phyloP scores from a whole-genome alignment of 192 early-diverging fungal species.

The Phlyctochytrium arcticum region DNA sequence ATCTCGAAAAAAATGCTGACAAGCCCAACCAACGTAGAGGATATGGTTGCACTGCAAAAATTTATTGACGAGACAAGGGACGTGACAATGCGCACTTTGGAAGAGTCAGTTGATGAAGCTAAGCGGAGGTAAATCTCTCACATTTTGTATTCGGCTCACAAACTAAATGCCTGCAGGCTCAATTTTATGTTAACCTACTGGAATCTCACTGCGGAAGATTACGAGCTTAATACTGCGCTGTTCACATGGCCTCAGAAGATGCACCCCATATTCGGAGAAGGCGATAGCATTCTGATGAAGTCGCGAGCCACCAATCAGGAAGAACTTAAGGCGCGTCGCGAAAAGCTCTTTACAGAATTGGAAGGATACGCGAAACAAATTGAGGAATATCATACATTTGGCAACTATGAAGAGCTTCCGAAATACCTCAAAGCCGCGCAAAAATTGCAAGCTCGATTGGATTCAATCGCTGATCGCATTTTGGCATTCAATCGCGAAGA shows the following conservation, averaged over 20 bases:
- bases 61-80: slow-evolving; percentile 43
- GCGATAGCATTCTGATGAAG: slow-evolving; percentile 40
- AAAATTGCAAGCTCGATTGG: slow-evolving; percentile 51
- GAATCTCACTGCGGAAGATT: slow-evolving; percentile 54
- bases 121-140: slow-evolving; percentile 46
- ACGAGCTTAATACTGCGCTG: slow-evolving; percentile 51
- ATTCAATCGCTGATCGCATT: slow-evolving; percentile 48
- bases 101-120: slow-evolving; percentile 54
- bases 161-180: slow-evolving; percentile 42
- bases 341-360: slow-evolving; percentile 47
- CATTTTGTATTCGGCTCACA: slow-evolving; percentile 56
- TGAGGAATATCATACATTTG: slow-evolving; percentile 55
- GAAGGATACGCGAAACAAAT: slow-evolving; percentile 59
- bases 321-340: slow-evolving; percentile 50
- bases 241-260: slow-evolving; percentile 59
- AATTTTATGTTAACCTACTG: slow-evolving; percentile 60
- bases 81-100: slow-evolving; percentile 38
- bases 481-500: slow-evolving; percentile 52
- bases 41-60: slow-evolving; percentile 60
- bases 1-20: slow-evolving; percentile 42
- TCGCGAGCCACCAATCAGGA: slow-evolving; percentile 51
- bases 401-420: slow-evolving; percentile 55
- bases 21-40: slow-evolving; percentile 49
- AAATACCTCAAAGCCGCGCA: slow-evolving; percentile 61
- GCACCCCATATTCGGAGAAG: slow-evolving; percentile 45